Percentiles rank a stretch among this genome's conserved stretches.
Evolutionary conservation across 768 basidiomycete species (phyloP).

Genomic region (Tremella mesenterica): DNA sequence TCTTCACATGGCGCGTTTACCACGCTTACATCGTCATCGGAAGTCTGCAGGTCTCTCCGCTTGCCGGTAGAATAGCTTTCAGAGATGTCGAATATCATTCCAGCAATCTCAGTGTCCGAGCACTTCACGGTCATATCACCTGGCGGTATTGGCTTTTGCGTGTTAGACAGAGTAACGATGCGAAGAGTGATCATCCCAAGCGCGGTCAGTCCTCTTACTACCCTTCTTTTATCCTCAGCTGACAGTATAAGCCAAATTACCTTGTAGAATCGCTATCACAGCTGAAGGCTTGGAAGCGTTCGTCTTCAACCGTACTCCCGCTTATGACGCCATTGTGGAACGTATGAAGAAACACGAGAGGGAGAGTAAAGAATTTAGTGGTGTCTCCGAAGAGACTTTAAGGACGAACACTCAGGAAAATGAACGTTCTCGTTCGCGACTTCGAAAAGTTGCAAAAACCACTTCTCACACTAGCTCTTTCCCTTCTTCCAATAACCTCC

Average conservation of each 20-base stretch:
- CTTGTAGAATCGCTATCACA: slow-evolving; percentile 72
- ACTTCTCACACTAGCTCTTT: too few relatives aligned
- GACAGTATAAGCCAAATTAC: slow-evolving; percentile 39
- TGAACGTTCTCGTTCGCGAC: background rate
- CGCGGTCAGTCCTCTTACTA: slow-evolving; percentile 15
- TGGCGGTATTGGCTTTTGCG: slow-evolving; percentile 92
- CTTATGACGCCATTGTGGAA: slow-evolving; percentile 77
- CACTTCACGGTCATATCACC: slow-evolving; percentile 73
- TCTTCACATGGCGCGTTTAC: slow-evolving; percentile 68
- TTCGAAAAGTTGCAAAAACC: background rate
- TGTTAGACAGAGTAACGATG: slow-evolving; percentile 57
- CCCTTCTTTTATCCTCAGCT: background rate
- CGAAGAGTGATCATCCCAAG: slow-evolving; percentile 16
- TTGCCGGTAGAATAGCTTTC: slow-evolving; percentile 77
- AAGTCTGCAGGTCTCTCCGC: slow-evolving; percentile 80
- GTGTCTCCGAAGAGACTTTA: background rate
- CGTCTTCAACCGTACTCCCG: slow-evolving; percentile 78
- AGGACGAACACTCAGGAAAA: background rate
- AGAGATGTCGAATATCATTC: slow-evolving; percentile 85
- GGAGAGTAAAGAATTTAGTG: slow-evolving; percentile 3
- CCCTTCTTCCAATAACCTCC: too few relatives aligned
- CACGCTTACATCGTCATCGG: slow-evolving; percentile 77
- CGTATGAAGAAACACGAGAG: slow-evolving; percentile 55
- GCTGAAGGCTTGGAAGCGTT: slow-evolving; percentile 87
- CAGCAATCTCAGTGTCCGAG: slow-evolving; percentile 76